Evolutionary conservation across 106 monocot genomes (phyloP).

Genomic region (Apostasia ramifera): DNA sequence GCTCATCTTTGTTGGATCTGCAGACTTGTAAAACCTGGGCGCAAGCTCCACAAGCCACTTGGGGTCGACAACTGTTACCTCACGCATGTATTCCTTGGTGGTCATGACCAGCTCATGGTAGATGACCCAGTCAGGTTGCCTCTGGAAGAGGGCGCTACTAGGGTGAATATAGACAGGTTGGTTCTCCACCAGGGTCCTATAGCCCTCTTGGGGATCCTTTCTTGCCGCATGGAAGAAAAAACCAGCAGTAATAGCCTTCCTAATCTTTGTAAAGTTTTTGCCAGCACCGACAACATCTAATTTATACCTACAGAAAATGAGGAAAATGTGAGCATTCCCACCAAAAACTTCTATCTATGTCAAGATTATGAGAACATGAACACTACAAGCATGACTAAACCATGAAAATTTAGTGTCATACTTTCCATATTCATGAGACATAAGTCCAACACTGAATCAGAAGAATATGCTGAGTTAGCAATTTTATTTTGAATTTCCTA

Average conservation of each 20-base stretch:
- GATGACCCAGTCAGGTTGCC: constrained; percentile 97
- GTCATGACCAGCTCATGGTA: constrained; percentile 96
- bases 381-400: too few species aligned
- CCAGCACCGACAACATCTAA: constrained; percentile 77
- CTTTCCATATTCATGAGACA: too few species aligned
- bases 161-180: constrained; percentile 97
- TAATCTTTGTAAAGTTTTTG: constrained; percentile 89
- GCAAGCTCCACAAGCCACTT: constrained; percentile 94
- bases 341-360: background rate
- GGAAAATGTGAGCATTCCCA: background rate
- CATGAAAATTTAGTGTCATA: too few species aligned
- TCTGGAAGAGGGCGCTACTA: constrained; percentile 81
- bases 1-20: constrained; percentile 97
- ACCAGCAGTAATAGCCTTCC: constrained; percentile 85
- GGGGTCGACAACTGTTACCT: constrained; percentile 90
- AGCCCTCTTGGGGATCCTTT: constrained; percentile 95
- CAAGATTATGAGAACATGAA: background rate
- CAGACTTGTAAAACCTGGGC: constrained; percentile 73
- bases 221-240: constrained; percentile 90
- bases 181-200: constrained; percentile 90
- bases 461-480: too few species aligned
- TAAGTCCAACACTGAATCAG: too few species aligned
- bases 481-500: too few species aligned
- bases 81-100: constrained; percentile 94
- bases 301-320: constrained; percentile 54